phyloP scores from a whole-genome alignment of 2,329 filamentous ascomycete species.

The Penicillium sp. region DNA sequence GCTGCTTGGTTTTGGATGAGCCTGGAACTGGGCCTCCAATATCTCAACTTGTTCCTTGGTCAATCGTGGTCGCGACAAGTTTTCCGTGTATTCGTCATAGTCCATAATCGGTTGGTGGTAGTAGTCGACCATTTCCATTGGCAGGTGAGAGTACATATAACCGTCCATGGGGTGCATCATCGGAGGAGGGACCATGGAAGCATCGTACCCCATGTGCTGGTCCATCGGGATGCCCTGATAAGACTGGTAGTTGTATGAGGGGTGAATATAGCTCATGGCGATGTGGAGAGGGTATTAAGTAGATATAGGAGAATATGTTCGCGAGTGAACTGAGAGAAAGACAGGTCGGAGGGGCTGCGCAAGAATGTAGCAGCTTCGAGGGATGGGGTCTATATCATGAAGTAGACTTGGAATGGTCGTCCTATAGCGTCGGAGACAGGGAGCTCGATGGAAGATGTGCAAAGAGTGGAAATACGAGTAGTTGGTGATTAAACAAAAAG shows the following conservation, averaged over 20 bases:
- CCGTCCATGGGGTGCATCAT: conserved; percentile 41
- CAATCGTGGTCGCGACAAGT: conserved; percentile 47
- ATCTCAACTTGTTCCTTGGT: conserved; percentile 52
- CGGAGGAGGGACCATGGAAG: conserved; percentile 36
- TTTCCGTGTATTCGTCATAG: conserved; percentile 48
- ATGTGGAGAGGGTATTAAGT: not conserved
- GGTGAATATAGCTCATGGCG: conserved; percentile 41
- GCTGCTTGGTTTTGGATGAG: conserved; percentile 50
- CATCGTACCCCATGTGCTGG: conserved; percentile 36
- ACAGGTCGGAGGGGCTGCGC: conserved; percentile 15
- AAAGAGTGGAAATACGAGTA: conserved; percentile 12
- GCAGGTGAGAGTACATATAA: conserved; percentile 38
- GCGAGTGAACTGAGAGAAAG: conserved; percentile 4
- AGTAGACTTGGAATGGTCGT: conserved; percentile 3
- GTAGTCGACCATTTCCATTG: conserved; percentile 44
- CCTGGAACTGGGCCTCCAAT: conserved; percentile 49
- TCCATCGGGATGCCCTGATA: conserved; percentile 38
- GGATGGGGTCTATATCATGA: conserved; percentile 19
- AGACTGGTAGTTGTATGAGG: conserved; percentile 36
- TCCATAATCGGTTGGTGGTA: conserved; percentile 43
- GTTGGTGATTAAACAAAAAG: conserved; percentile 18
- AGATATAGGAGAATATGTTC: conserved; percentile 6
- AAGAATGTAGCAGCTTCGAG: conserved; percentile 20
- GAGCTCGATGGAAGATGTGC: conserved; percentile 8
- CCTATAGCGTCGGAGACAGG: conserved; percentile 1